Percentiles rank a stretch among this genome's conserved stretches.
phyloP scores from a whole-genome alignment of 202 grass and related monocot genomes.

The Schoenoplectus tabernaemontani region DNA sequence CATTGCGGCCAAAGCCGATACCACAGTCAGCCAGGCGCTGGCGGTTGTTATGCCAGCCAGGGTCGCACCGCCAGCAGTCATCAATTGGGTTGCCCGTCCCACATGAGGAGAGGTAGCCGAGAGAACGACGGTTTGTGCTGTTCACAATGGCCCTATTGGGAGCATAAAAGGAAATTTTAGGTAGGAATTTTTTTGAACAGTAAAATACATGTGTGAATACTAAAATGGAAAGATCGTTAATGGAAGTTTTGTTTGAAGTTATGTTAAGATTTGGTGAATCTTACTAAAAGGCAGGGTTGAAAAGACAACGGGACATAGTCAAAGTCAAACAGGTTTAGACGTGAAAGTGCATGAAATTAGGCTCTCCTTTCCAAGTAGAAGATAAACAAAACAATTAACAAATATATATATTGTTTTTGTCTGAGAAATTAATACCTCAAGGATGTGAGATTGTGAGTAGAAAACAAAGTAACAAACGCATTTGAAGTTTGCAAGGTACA shows the following conservation, averaged over 20 bases:
- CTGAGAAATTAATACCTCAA: neutral
- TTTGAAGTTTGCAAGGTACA: neutral
- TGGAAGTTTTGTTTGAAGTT: neutral
- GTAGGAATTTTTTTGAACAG: neutral
- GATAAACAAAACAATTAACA: neutral
- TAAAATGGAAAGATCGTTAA: neutral
- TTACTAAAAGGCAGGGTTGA: neutral
- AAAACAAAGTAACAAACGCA: neutral
- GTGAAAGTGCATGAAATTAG: neutral
- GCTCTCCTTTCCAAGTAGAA: neutral
- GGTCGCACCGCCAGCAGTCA: conserved; percentile 48
- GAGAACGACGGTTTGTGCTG: neutral
- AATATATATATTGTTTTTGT: neutral
- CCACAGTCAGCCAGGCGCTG: conserved; percentile 33
- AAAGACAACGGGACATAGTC: neutral
- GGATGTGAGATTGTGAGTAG: neutral
- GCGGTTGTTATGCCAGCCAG: conserved; percentile 32
- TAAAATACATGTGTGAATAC: neutral
- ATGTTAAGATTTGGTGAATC: neutral
- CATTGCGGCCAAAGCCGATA: conserved; percentile 32
- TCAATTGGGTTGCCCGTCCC: conserved; percentile 34
- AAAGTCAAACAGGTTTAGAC: neutral
- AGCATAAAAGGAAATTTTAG: neutral
- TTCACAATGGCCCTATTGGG: neutral
- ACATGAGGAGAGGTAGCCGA: conserved; percentile 21